Evolutionary conservation across 805 yeast genomes (phyloP).

Genomic region (Wickerhamomyces xylosicus): DNA sequence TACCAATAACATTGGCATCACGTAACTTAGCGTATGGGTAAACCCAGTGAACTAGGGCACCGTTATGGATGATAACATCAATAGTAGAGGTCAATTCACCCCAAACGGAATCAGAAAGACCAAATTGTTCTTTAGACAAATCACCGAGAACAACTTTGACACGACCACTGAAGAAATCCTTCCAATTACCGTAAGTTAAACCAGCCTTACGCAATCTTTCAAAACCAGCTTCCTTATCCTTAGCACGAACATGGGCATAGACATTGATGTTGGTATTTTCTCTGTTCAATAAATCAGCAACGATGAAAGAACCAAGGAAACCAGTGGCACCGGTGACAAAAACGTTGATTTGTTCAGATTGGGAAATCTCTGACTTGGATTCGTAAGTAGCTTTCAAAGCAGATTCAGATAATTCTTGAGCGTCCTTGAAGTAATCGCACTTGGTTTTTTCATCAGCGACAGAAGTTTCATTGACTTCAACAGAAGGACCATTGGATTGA

Average conservation of each 20-base stretch:
- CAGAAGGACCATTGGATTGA: constrained; percentile 35
- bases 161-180: constrained; percentile 41
- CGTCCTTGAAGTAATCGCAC: constrained; percentile 62
- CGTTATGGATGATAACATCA: constrained; percentile 88
- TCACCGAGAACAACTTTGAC: constrained; percentile 79
- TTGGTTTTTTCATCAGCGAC: constrained; percentile 22
- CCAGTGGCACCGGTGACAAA: constrained; percentile 97
- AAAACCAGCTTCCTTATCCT: constrained; percentile 53
- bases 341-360: constrained; percentile 37
- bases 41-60: constrained; percentile 98
- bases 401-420: constrained; percentile 36
- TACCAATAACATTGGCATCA: constrained; percentile 86
- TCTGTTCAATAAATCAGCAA: constrained; percentile 65
- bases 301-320: constrained; percentile 83
- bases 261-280: constrained; percentile 40
- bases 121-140: constrained; percentile 63
- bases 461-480: constrained; percentile 20
- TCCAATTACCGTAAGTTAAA: constrained; percentile 59
- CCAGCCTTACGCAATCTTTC: constrained; percentile 71
- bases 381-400: constrained; percentile 34
- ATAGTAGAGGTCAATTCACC: constrained; percentile 39
- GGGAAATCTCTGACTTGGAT: constrained; percentile 28
- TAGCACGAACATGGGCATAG: constrained; percentile 88
- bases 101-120: constrained; percentile 54
- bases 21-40: constrained; percentile 86